A percentile compares a stretch with the other conserved stretches of the same genome.
Conservation (phyloP, 768 basidiomycete species). For the Exsudoporus frostii region DNA sequence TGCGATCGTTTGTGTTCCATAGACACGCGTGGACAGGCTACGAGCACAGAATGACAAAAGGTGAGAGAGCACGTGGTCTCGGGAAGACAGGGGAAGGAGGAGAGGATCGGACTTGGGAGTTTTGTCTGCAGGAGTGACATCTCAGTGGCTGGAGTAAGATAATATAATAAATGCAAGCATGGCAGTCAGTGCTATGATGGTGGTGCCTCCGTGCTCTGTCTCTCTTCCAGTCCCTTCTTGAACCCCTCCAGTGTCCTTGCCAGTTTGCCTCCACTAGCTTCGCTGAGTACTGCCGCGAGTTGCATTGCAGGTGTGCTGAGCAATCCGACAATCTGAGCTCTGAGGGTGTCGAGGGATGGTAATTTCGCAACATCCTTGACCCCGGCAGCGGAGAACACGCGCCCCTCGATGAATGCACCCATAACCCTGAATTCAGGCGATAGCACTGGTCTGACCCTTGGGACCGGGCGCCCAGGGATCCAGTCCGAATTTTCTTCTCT, state of each 20-base stretch:
- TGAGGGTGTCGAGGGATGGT: constrained; percentile 72
- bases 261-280: constrained; percentile 66
- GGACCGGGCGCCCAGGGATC: constrained; percentile 68
- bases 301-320: constrained; percentile 72
- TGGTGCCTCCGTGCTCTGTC: constrained; percentile 21
- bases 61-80: constrained; percentile 64
- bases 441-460: constrained; percentile 51
- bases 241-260: constrained; percentile 74
- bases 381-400: constrained; percentile 57
- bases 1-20: constrained; percentile 80
- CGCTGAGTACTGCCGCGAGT: constrained; percentile 65
- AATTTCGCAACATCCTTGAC: constrained; percentile 66
- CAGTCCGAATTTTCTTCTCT: constrained; percentile 60
- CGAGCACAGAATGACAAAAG: constrained; percentile 93
- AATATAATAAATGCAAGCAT: constrained; percentile 8
- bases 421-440: constrained; percentile 69
- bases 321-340: constrained; percentile 83
- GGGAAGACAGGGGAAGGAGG: constrained; percentile 70
- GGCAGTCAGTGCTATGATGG: constrained; percentile 18
- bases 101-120: constrained; percentile 88
- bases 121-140: constrained; percentile 45
- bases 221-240: constrained; percentile 63
- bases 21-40: constrained; percentile 76
- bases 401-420: constrained; percentile 77
- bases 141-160: not conserved